Conservation (phyloP, 2,329 filamentous ascomycete species). For the Xylaria sp. region DNA sequence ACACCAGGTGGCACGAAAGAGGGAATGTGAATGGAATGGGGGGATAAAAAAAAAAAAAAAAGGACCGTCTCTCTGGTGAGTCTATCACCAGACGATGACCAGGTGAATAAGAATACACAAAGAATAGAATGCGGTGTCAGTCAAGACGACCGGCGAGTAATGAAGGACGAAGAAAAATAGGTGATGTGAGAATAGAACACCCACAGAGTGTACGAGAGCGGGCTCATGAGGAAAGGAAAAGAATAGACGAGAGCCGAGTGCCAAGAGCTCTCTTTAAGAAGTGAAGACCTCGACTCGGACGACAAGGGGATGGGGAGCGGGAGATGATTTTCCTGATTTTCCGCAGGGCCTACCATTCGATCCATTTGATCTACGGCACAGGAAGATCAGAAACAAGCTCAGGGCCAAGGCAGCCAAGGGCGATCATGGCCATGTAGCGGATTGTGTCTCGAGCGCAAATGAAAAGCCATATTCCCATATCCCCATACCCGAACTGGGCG, state of each 20-base stretch:
- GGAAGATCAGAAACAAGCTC: constrained; percentile 27
- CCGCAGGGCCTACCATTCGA: too few relatives aligned
- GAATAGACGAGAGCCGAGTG: constrained; percentile 17
- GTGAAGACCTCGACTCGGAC: constrained; percentile 1
- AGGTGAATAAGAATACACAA: constrained; percentile 21
- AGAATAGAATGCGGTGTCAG: constrained; percentile 11
- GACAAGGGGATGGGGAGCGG: constrained; percentile 11
- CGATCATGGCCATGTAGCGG: constrained; percentile 24
- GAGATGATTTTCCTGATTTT: constrained; percentile 14
- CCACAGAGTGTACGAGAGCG: constrained; percentile 23
- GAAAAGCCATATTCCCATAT: constrained; percentile 5
- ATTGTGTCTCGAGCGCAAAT: constrained; percentile 20
- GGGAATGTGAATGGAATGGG: constrained; percentile 13
- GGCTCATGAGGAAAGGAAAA: constrained; percentile 22
- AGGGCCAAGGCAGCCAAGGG: constrained; percentile 24
- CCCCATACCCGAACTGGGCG: constrained; percentile 19
- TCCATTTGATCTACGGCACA: constrained; percentile 24
- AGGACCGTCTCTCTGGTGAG: constrained; percentile 7
- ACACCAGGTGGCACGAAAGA: constrained; percentile 32
- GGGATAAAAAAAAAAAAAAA: constrained; percentile 14
- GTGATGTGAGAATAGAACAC: constrained; percentile 13
- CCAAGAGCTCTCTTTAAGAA: constrained; percentile 27
- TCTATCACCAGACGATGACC: constrained; percentile 12
- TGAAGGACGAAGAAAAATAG: constrained; percentile 17
- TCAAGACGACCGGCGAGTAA: constrained; percentile 12